These are phyloP conservation scores for Penicillium oxalicum DNA, from an alignment of 2,329 filamentous ascomycete species.

Conservation along the genomic window DNA sequence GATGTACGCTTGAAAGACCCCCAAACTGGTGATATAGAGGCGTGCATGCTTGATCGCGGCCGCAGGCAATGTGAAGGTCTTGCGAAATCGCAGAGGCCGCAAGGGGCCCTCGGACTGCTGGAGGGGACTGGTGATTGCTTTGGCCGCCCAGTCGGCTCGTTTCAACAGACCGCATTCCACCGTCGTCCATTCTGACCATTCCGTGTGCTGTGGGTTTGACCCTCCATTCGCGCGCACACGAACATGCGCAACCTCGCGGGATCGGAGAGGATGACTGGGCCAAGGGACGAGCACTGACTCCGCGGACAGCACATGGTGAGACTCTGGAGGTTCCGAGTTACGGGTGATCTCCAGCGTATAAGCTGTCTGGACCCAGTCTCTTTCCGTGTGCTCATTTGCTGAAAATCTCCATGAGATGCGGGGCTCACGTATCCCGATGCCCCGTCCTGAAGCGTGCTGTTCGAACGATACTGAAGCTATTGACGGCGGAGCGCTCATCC, in stretches of 20 bases:
- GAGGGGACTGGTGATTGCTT: background rate
- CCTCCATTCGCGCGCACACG: background rate
- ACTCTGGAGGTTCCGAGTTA: background rate
- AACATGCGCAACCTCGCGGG: background rate
- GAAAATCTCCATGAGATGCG: slow-evolving; percentile 6
- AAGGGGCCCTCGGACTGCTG: slow-evolving; percentile 1
- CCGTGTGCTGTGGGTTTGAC: background rate
- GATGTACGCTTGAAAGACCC: slow-evolving; percentile 3
- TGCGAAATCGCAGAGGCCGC: slow-evolving; percentile 3
- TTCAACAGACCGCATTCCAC: slow-evolving; percentile 3
- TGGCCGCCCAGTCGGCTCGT: slow-evolving; percentile 1
- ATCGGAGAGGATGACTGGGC: background rate
- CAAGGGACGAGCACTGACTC: slow-evolving; percentile 1
- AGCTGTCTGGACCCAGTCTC: background rate
- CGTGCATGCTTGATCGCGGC: background rate
- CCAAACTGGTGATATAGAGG: slow-evolving; percentile 6
- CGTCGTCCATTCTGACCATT: slow-evolving; percentile 1
- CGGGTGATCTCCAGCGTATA: background rate
- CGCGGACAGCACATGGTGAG: background rate
- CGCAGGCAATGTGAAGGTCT: background rate
- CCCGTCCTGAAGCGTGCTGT: slow-evolving; percentile 7
- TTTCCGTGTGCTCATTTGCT: background rate
- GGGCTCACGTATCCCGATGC: background rate
- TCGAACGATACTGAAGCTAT: slow-evolving; percentile 11
- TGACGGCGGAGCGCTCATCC: slow-evolving; percentile 7